Evolutionary conservation across 768 basidiomycete species (phyloP), one percentile per base, ranked within the genome.

Genomic region (Lactifluus rugatus): DNA sequence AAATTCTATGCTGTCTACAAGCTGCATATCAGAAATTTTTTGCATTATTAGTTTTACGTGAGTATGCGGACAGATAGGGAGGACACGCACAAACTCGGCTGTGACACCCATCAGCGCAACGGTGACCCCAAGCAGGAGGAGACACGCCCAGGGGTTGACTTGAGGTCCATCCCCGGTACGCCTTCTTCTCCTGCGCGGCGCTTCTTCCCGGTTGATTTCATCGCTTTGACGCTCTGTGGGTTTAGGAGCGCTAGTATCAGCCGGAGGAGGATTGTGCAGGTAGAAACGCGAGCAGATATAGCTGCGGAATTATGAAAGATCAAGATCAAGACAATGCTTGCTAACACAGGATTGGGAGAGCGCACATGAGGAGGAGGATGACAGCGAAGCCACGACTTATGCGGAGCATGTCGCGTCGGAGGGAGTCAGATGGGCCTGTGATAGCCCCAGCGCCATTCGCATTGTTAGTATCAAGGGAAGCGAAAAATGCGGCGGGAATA

Each of bases 231-330:
- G 2, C 6, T 42, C 41, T n/a, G 4, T 8, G 42, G 6, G 10
- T 13, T 23, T 23, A 21, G 42, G 21, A 21, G 71, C 72, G 56
- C 80, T 76, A 26, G 75, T 74, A 1, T 81, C 75, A 6, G 84
- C 84, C 0, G 86, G 86, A 2, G 87, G 86, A 2, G 86, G 85
- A 64, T 87, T 78, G 68, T 85, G 82, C 39, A 87, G 69, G 70
- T 80, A 89, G 26, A 89, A 74, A 11, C 86, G 79, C 13, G 86
- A 87, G 57, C 71, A 75, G 36, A 87, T 66, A 64, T 89, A 88
- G 14, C 85, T 84, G 51, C 13, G 28, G 17, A 36, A 37, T 21
- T 17, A 48, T 28, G 19, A 19, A 3, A 31, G 62, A 53, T 41
- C 28, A 44, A 11, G 59, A 25, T 56, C 23, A 42, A 48, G 28